Base-by-base conservation (phyloP, 169 alveolate genomes). In the Cryptosporidium sp. region DNA sequence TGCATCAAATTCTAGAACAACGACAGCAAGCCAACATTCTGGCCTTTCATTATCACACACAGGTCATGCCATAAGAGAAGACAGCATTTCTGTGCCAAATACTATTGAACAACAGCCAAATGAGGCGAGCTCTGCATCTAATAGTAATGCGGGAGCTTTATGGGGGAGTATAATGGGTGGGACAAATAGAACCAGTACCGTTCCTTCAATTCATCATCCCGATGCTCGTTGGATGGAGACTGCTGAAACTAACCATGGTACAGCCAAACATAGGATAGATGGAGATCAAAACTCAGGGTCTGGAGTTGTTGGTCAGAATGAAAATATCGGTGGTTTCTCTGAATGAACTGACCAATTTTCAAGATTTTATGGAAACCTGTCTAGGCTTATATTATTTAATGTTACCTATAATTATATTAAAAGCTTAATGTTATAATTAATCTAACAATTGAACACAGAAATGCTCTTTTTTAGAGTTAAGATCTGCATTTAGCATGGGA, bases 201-300 rank as follows among this genome's bases (percentile, higher is more conserved):
- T 80, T 42, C 89, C 89, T 42, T 80, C 89, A 35, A 80, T 80
- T 42, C 89, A 80, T 45, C 89, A 80, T 48, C 89, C 89, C 6
- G 89, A 80, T 80, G 89, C 89, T 18, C 61, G 89, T 26, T 80
- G 89, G 89, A 80, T 80, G 75, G 89, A 80, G 10, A 67, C 89
- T 18, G 42, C 89, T 12, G 89, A 80, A 62, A 80, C 89, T 0
- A 60, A 44, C 42, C 56, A 80, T 1, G 62, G 45, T 12, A 44
- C 35, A 7, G 80, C 89, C 48, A 80, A 80, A 21, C 89, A 80
- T 33, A 45, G 75, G 48, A 65, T 61, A 5, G 86, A 60, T 56
- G 68, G 68, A n/a, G 68, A 80, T 29, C 80, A 80, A 48, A 48
- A n/a, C 31, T 75, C 86, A 4, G 58, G 33, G 2, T 37, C 80